Evolutionary conservation across 2,329 filamentous ascomycete species (phyloP).

Genomic region (Diaporthe sp.): DNA sequence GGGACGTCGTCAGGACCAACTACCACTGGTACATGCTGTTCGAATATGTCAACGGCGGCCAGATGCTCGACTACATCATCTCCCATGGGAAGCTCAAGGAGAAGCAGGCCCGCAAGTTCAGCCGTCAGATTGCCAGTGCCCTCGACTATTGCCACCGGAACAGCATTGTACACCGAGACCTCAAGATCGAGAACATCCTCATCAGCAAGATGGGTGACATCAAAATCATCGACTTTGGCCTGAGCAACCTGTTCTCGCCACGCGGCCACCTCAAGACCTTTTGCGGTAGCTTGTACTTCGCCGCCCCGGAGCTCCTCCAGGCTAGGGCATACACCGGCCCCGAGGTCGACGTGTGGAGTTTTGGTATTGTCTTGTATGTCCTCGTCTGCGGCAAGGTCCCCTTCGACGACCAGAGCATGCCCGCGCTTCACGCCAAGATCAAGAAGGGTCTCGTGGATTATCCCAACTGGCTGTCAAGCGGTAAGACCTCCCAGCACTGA

Average conservation of each 20-base stretch:
- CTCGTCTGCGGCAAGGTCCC: constrained; percentile 97
- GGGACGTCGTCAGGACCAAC: constrained; percentile 94
- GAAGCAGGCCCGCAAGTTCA: constrained; percentile 98
- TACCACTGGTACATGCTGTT: constrained; percentile 99
- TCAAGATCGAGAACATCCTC: constrained; percentile 99
- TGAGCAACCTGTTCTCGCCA: constrained; percentile 96
- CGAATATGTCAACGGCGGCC: constrained; percentile 97
- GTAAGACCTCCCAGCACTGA: constrained; percentile 63
- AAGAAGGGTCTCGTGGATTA: constrained; percentile 98
- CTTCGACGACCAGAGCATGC: constrained; percentile 99
- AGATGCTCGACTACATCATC: constrained; percentile 99
- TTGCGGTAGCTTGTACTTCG: constrained; percentile 97
- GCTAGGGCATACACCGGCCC: constrained; percentile 95
- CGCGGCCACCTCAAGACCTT: constrained; percentile 91
- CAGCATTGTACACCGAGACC: constrained; percentile 95
- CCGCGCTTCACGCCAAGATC: constrained; percentile 96
- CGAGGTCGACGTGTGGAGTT: constrained; percentile 98
- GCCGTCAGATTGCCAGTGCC: constrained; percentile 94
- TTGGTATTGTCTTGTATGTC: constrained; percentile 97
- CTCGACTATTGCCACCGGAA: constrained; percentile 98
- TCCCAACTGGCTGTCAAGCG: constrained; percentile 89
- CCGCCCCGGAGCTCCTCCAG: constrained; percentile 92
- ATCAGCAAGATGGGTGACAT: constrained; percentile 99
- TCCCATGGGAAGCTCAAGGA: constrained; percentile 97
- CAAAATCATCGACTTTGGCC: constrained; percentile 98